Conservation (phyloP, 495 filamentous ascomycete species). For the Penicillium argentinense region DNA sequence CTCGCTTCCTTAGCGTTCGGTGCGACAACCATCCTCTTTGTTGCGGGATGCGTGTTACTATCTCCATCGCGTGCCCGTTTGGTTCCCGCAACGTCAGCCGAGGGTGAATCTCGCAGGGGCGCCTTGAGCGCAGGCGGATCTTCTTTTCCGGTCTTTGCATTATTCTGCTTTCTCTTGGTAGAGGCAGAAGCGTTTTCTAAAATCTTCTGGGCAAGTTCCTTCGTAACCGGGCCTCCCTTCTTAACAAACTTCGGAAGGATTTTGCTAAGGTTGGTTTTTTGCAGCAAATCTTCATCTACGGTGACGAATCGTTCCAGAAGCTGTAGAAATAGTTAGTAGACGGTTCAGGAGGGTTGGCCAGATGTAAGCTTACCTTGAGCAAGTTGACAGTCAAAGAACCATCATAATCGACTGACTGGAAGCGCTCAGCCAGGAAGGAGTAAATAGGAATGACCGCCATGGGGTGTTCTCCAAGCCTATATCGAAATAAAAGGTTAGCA, state of each 20-base stretch:
- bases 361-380: slow-evolving; percentile 49
- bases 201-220: slow-evolving; percentile 56
- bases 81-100: slow-evolving; percentile 35
- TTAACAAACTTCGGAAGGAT: slow-evolving; percentile 62
- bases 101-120: slow-evolving; percentile 19
- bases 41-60: slow-evolving; percentile 33
- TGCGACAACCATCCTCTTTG: slow-evolving; percentile 40
- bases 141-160: slow-evolving; percentile 35
- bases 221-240: slow-evolving; percentile 63
- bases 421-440: slow-evolving; percentile 65
- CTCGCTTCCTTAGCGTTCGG: slow-evolving; percentile 26
- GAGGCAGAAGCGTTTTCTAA: slow-evolving; percentile 56
- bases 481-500: slow-evolving; percentile 31
- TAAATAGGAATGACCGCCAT: slow-evolving; percentile 56
- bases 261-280: slow-evolving; percentile 67
- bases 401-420: slow-evolving; percentile 63
- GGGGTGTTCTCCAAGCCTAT: slow-evolving; percentile 57
- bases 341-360: background rate
- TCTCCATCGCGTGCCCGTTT: slow-evolving; percentile 51
- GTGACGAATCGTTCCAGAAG: slow-evolving; percentile 64
- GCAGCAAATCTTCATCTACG: slow-evolving; percentile 59
- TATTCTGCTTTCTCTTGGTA: slow-evolving; percentile 48
- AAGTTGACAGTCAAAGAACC: slow-evolving; percentile 62
- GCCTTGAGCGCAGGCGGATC: slow-evolving; percentile 32
- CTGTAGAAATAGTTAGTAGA: slow-evolving; percentile 27